phyloP scores from a whole-genome alignment of 495 filamentous ascomycete species.

The Xylaria longipes region DNA sequence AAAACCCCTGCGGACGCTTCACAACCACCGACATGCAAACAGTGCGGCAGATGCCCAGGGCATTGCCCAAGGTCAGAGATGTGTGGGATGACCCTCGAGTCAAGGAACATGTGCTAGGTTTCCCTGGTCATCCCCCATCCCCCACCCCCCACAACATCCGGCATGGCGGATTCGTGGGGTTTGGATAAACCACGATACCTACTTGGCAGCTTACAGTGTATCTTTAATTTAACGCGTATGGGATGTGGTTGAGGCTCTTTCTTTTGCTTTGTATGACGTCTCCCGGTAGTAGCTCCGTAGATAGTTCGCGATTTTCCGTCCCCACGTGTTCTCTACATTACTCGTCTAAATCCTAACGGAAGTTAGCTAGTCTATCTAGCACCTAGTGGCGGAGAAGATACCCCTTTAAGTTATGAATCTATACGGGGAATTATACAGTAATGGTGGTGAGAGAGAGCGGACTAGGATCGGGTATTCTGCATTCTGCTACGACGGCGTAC shows the following conservation, averaged over 20 bases:
- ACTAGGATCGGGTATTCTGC: neutral
- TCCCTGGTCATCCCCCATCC: conserved; percentile 5
- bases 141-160: conserved; percentile 21
- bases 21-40: neutral
- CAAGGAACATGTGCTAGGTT: conserved; percentile 4
- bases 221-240: neutral
- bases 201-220: neutral
- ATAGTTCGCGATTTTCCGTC: neutral
- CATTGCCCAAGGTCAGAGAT: neutral
- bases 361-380: neutral
- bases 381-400: neutral
- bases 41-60: conserved; percentile 13
- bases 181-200: neutral
- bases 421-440: neutral
- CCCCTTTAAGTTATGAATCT: neutral
- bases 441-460: conserved; percentile 10
- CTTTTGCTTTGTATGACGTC: neutral
- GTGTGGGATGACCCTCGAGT: conserved; percentile 13
- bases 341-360: neutral
- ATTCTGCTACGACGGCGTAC: neutral
- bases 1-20: conserved; percentile 9
- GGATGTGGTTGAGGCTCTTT: neutral
- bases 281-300: neutral
- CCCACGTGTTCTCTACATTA: neutral
- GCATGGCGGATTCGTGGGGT: conserved; percentile 17